Percentiles rank a stretch among this genome's conserved stretches.
Evolutionary conservation across 2,329 filamentous ascomycete genomes (phyloP).

Genomic region (Bipolaris bicolor): DNA sequence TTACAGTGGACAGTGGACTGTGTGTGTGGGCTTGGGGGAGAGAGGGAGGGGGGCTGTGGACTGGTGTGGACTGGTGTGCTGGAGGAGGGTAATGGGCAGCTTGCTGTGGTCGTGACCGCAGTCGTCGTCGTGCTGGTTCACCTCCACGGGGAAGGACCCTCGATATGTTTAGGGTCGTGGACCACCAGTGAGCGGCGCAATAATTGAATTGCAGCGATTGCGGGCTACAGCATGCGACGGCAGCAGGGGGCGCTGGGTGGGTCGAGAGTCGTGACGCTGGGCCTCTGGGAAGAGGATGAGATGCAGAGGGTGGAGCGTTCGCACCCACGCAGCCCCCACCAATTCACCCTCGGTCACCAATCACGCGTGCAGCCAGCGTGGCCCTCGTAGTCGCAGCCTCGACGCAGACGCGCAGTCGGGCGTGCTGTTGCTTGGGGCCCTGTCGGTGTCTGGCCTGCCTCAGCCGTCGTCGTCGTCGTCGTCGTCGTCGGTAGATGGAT

Average conservation of each 20-base stretch:
- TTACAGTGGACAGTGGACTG: background rate
- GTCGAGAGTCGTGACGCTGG: slow-evolving; percentile 26
- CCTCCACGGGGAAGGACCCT: slow-evolving; percentile 27
- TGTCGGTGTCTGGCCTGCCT: background rate
- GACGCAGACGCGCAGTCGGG: slow-evolving; percentile 15
- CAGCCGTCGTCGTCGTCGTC: background rate
- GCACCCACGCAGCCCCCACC: slow-evolving; percentile 32
- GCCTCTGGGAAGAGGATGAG: slow-evolving; percentile 17
- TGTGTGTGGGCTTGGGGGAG: background rate
- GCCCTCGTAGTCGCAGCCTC: slow-evolving; percentile 19
- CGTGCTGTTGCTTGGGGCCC: slow-evolving; percentile 14
- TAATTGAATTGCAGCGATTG: slow-evolving; percentile 26
- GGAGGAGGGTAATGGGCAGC: background rate
- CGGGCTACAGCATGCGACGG: slow-evolving; percentile 31
- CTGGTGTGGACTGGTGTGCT: background rate
- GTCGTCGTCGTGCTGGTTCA: slow-evolving; percentile 11
- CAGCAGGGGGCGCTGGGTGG: slow-evolving; percentile 32
- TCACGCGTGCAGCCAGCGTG: slow-evolving; percentile 14
- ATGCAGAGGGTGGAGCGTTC: slow-evolving; percentile 20
- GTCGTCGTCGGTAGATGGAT: background rate
- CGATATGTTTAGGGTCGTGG: slow-evolving; percentile 11
- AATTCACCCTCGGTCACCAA: slow-evolving; percentile 16
- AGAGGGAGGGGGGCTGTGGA: background rate
- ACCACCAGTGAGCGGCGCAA: slow-evolving; percentile 33
- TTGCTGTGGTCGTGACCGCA: slow-evolving; percentile 11